Percentiles rank a stretch among this genome's conserved stretches.
Conservation (phyloP, 257 asterid species). For the Mentha longifolia region DNA sequence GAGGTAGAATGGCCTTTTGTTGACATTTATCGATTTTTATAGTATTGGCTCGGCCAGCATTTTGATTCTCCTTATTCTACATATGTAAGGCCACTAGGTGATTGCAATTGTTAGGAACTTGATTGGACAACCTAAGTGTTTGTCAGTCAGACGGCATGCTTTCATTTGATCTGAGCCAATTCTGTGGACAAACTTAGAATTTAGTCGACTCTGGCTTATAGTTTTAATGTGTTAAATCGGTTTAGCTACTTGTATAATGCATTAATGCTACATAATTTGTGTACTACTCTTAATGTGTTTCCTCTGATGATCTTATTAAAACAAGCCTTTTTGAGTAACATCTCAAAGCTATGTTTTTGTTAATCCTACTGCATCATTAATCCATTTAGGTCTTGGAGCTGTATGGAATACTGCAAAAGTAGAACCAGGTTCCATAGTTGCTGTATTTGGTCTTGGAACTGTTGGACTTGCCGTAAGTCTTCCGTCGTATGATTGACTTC, state of each 20-base stretch:
- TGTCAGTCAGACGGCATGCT: not conserved
- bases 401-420: slow-evolving; percentile 99
- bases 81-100: not conserved
- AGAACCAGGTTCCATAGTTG: slow-evolving; percentile 92
- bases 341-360: not conserved
- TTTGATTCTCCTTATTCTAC: not conserved
- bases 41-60: not conserved
- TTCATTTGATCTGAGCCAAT: not conserved
- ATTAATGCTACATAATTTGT: not conserved
- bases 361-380: slow-evolving; percentile 10
- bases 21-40: not conserved
- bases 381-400: slow-evolving; percentile 89
- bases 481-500: slow-evolving; percentile 25
- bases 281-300: not conserved
- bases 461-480: slow-evolving; percentile 95
- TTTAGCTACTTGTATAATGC: not conserved
- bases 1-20: not conserved
- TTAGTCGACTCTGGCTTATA: not conserved
- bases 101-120: not conserved
- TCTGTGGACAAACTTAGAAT: not conserved
- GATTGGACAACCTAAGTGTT: not conserved
- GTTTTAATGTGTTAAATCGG: not conserved
- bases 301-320: not conserved
- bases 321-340: not conserved
- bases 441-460: slow-evolving; percentile 95